phyloP scores from a whole-genome alignment of 139 green algal genomes.

The Tetraselmis chui region DNA sequence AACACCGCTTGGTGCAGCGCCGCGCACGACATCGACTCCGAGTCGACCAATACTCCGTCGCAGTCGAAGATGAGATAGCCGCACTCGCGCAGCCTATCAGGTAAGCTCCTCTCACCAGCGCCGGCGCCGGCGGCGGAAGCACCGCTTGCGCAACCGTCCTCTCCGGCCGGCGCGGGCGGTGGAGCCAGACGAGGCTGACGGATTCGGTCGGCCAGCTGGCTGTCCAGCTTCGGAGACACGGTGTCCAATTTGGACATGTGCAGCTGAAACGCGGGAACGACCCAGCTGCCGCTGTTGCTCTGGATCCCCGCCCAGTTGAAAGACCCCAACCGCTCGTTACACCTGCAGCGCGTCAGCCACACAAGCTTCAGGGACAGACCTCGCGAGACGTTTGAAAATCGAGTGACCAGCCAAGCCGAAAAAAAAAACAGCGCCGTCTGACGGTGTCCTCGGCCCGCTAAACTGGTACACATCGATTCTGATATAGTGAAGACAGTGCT shows the following conservation, averaged over 20 bases:
- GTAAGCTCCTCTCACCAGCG: too few species aligned
- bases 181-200: too few species aligned
- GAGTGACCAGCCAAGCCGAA: too few species aligned
- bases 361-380: too few species aligned
- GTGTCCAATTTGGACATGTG: constrained; percentile 4
- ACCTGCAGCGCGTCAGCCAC: not conserved
- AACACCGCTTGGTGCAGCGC: constrained; percentile 50
- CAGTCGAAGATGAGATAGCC: constrained; percentile 67
- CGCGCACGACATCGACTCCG: constrained; percentile 58
- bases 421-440: too few species aligned
- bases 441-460: too few species aligned
- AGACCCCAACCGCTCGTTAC: not conserved
- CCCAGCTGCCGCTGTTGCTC: not conserved
- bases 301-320: not conserved
- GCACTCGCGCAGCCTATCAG: constrained; percentile 24
- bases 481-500: too few species aligned
- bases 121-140: not conserved
- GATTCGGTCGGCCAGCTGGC: not conserved
- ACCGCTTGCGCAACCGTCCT: too few species aligned
- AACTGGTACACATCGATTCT: too few species aligned
- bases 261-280: not conserved
- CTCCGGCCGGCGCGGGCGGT: too few species aligned
- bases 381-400: too few species aligned
- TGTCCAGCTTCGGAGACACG: not conserved
- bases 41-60: constrained; percentile 75